Evolutionary conservation across 768 basidiomycete species (phyloP).

Genomic region (Phanerodontia chrysosporium): DNA sequence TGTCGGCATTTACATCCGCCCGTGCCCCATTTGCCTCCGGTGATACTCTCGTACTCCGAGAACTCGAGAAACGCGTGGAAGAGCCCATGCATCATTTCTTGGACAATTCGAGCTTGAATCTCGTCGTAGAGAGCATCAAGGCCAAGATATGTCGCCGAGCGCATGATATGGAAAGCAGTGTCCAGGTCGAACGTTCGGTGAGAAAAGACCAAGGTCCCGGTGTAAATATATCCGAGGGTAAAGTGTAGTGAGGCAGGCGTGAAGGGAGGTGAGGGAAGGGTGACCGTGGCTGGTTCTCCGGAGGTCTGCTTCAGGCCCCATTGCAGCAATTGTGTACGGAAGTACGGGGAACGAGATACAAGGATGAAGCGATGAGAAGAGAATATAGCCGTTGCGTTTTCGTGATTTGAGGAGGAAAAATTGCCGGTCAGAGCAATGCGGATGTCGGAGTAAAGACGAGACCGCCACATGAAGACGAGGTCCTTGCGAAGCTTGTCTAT

Average conservation of each 20-base stretch:
- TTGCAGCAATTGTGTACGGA: constrained; percentile 71
- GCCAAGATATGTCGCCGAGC: constrained; percentile 75
- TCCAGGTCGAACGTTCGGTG: constrained; percentile 90
- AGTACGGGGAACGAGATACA: constrained; percentile 85
- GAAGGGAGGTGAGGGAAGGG: constrained; percentile 87
- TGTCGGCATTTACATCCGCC: constrained; percentile 83
- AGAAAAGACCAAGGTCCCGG: constrained; percentile 90
- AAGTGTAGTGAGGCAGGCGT: constrained; percentile 93
- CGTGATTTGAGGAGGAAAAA: constrained; percentile 59
- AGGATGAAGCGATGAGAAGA: constrained; percentile 93
- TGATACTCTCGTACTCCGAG: constrained; percentile 71
- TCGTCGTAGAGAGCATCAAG: constrained; percentile 74
- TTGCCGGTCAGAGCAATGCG: constrained; percentile 73
- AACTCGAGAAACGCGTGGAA: constrained; percentile 82
- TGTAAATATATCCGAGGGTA: constrained; percentile 91
- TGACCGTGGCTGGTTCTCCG: constrained; percentile 54
- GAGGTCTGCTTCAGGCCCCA: constrained; percentile 45
- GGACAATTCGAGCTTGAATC: constrained; percentile 74
- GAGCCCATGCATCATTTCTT: constrained; percentile 88
- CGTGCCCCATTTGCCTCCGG: constrained; percentile 73
- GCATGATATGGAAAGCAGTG: constrained; percentile 87
- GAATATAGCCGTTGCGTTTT: constrained; percentile 77
- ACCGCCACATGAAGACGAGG: constrained; percentile 95
- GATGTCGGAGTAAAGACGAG: constrained; percentile 89
- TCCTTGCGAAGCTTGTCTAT: constrained; percentile 89